Evolutionary conservation across 768 basidiomycete species (phyloP).

Genomic region (Leccinellum albellum): DNA sequence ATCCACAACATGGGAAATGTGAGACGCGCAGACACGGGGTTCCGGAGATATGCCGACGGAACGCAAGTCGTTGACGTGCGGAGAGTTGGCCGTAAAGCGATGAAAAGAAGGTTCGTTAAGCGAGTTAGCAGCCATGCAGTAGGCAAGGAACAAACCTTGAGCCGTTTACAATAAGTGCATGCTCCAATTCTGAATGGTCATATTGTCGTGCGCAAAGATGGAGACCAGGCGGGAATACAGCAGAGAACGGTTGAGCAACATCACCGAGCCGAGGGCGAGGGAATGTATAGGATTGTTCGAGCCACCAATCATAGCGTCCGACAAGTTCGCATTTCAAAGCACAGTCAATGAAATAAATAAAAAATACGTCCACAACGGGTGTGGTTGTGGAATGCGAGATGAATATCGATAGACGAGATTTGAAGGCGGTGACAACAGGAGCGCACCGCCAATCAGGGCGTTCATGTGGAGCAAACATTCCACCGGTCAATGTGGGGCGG

Average conservation of each 20-base stretch:
- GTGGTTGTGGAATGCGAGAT: background rate
- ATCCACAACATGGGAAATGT: conserved; percentile 9
- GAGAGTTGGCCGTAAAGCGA: conserved; percentile 12
- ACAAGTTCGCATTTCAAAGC: conserved; percentile 1
- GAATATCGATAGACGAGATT: background rate
- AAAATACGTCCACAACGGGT: background rate
- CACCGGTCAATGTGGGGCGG: conserved; percentile 5
- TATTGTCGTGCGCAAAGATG: conserved; percentile 3
- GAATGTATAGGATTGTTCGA: background rate
- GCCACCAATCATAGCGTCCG: conserved; percentile 1
- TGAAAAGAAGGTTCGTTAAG: conserved; percentile 19
- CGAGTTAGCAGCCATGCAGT: conserved; percentile 1
- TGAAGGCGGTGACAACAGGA: conserved; percentile 1
- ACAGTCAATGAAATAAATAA: background rate
- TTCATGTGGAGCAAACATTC: conserved; percentile 4
- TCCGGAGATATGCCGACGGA: conserved; percentile 22
- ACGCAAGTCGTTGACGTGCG: background rate
- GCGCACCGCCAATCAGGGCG: conserved; percentile 12
- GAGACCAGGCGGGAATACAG: conserved; percentile 3
- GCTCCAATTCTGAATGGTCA: conserved; percentile 60
- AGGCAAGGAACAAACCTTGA: conserved; percentile 58
- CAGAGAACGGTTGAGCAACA: conserved; percentile 4
- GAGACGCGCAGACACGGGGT: conserved; percentile 8
- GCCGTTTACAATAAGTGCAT: conserved; percentile 82
- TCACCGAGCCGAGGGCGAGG: conserved; percentile 14